Evolutionary conservation across 495 filamentous ascomycete genomes (phyloP), one percentile per base, ranked within the genome.

Genomic region (Neurospora cerealis): DNA sequence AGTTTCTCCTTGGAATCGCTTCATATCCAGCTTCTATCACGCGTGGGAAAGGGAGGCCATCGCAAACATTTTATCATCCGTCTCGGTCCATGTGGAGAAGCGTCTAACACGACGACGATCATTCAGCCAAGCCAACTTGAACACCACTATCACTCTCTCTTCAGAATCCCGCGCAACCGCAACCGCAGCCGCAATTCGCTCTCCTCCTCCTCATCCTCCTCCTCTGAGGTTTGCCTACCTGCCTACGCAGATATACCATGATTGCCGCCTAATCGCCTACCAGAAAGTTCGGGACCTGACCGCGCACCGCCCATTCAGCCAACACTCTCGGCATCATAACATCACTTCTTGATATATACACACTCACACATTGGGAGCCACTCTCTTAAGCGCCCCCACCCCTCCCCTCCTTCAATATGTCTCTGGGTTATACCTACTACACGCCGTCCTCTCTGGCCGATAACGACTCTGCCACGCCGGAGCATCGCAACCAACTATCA

Each of bases 361-460:
- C 73, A 72, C 44, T 11, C 44, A n/a, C 71, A 40, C 70, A 0
- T 71, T 74, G 73, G 46, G 38, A 66, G 28, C 11, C 32, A 66
- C 15, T 34, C 24, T 66, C 54, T 34, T 66, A 66, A 66, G 28
- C 28, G 54, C 54, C 54, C 54, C 75, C 72, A 60, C 72, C 71
- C 69, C 8, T 60, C 69, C 74, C 24, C 69, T 38, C 70, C 74
- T 70, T 69, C 78, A 78, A 73, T 74, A 82, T 82, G 80, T 79
- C 80, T 78, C 77, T 77, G 62, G 74, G 75, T 73, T 78, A 79
- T 71, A 76, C 76, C 71, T 42, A 76, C 1, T 80, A 78, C 66
- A 77, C 79, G 19, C 75, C 80, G 54, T 75, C 76, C n/a, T 60
- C 76, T 40, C 73, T 75, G 60, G 74, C 71, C 37, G 78, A 81